These are phyloP conservation scores for Colletotrichum cuscutae DNA, from an alignment of 2,329 filamentous ascomycete species.

Conservation along the genomic window DNA sequence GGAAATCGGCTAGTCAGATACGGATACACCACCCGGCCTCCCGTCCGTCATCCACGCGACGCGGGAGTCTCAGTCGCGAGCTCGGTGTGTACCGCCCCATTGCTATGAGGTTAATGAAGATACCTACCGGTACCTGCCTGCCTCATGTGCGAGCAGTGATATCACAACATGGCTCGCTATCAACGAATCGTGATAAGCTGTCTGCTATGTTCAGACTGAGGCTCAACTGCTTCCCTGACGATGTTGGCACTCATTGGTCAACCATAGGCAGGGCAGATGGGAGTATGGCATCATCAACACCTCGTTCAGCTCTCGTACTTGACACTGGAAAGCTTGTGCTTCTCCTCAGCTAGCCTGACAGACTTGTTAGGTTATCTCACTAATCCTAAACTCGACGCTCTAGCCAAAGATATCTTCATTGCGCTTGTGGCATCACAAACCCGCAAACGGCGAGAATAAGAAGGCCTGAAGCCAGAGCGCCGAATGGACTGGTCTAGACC, in stretches of 20 bases:
- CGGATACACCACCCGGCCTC: background rate
- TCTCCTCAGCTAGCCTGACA: background rate
- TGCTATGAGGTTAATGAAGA: background rate
- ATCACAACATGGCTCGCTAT: background rate
- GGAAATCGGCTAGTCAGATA: background rate
- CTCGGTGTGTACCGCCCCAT: background rate
- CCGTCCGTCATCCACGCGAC: constrained; percentile 18
- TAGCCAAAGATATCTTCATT: background rate
- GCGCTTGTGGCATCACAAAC: background rate
- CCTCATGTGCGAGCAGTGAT: background rate
- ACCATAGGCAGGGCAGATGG: background rate
- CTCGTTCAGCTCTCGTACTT: background rate
- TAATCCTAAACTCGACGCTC: background rate
- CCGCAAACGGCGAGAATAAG: background rate
- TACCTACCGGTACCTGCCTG: background rate
- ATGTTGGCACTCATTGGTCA: background rate
- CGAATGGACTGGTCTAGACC: constrained; percentile 19
- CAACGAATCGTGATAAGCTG: background rate
- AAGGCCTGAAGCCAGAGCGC: background rate
- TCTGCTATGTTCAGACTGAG: background rate
- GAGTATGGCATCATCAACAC: background rate
- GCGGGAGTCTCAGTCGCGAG: constrained; percentile 2
- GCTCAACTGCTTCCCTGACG: background rate
- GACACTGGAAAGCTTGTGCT: background rate
- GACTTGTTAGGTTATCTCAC: background rate